Conservation (phyloP, 2,329 filamentous ascomycete species). For the Verticillium nonalfalfae region DNA sequence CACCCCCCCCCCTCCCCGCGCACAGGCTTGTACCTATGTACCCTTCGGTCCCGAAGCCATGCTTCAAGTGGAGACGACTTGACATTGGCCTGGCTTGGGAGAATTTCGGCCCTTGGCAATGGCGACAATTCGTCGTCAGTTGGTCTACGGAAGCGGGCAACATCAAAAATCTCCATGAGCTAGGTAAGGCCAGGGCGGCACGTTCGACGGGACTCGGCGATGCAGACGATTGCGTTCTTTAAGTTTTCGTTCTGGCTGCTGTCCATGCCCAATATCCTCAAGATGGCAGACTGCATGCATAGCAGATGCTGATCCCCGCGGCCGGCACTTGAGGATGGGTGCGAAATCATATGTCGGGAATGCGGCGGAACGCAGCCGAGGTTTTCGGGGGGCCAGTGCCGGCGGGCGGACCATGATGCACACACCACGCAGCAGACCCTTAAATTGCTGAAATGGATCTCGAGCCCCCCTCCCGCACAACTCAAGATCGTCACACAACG, state of each 20-base stretch:
- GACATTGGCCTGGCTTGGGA: background rate
- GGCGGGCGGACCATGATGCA: background rate
- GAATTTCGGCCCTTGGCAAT: background rate
- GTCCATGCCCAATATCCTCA: background rate
- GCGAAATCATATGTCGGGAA: background rate
- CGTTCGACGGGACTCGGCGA: background rate
- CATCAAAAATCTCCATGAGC: background rate
- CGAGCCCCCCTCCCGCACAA: background rate
- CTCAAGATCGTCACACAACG: background rate
- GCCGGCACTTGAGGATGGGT: background rate
- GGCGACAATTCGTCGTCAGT: background rate
- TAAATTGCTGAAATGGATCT: background rate
- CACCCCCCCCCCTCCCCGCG: background rate
- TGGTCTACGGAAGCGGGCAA: background rate
- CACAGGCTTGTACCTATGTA: background rate
- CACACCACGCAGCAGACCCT: background rate
- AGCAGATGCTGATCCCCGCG: background rate
- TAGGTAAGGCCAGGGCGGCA: too few relatives aligned
- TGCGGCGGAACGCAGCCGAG: background rate
- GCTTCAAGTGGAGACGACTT: background rate
- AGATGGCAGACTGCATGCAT: background rate
- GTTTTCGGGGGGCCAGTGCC: background rate
- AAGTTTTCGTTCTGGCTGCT: background rate
- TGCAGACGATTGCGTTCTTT: too few relatives aligned
- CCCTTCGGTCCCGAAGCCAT: slow-evolving; percentile 1